Base-by-base conservation (phyloP, 2,329 filamentous ascomycete species). In the Coniosporium tulheliwenetii region DNA sequence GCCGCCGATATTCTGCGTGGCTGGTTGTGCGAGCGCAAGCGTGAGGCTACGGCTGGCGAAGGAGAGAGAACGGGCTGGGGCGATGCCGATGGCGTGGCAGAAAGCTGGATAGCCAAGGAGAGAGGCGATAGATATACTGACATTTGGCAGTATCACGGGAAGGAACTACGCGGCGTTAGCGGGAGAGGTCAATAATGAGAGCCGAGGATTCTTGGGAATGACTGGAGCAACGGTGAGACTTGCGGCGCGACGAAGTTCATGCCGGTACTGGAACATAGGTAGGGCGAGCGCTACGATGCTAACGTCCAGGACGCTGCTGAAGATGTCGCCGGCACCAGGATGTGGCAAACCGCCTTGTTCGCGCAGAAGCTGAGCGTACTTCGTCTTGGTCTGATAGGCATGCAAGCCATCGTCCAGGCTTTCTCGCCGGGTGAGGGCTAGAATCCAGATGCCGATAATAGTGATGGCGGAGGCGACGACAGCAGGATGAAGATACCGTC, bases 251-350 rank as follows among this genome's bases (percentile, higher is more conserved):
- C 60, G 59, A 10, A 78, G 62, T 56, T 77, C 72, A 33, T 66
- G 61, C 2, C 73, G 67, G 55, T 76, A 76, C 42, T 70, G 67
- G 52, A 70, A 77, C 71, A 77, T 77, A 0, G 74, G 73, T 13
- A 78, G 55, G 2, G 73, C 73, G 2, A 78, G 64, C 1, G 71
- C 64, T 0, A 77, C 69, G 46, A 78, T 77, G 45, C 64, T 65
- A 5, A 71, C 72, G 48, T 78, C 73, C 2, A 78, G 63, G 5
- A 70, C 53, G 35, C 65, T 70, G 45, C 62, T 57, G 44, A 77
- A 67, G 15, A 77, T 50, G 47, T 78, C 73, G 14, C 71, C 74
- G 0, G 74, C 72, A 7, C 74, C 74, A 0, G 72, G 71, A 2
- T 54, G 48, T 3, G 43, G 41, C 2, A 58, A 42, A 14, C 54